Evolutionary conservation across 495 filamentous ascomycete species (phyloP).

Genomic region (Daldinia childiae): DNA sequence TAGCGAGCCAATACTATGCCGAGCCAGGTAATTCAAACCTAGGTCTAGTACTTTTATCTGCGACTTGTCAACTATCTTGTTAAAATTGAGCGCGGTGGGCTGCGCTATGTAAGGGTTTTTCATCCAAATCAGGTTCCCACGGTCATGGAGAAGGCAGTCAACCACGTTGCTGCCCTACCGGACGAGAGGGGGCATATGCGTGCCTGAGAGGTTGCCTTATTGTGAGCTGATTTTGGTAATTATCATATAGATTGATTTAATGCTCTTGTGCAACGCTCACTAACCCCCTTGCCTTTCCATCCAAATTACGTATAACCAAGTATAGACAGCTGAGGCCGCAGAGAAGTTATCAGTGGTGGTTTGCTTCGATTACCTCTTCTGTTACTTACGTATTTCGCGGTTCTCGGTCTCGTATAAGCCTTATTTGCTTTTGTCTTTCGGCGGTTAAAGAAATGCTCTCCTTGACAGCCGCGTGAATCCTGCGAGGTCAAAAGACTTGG

Average conservation of each 20-base stretch:
- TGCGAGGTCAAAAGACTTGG: slow-evolving; percentile 6
- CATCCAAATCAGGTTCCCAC: slow-evolving; percentile 27
- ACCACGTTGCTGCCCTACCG: slow-evolving; percentile 40
- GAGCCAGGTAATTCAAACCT: slow-evolving; percentile 8
- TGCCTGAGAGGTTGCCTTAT: slow-evolving; percentile 15
- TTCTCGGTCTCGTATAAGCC: slow-evolving; percentile 3
- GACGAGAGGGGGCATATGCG: slow-evolving; percentile 31
- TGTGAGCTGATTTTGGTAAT: slow-evolving; percentile 20
- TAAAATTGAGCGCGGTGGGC: slow-evolving; percentile 17
- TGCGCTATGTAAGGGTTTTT: slow-evolving; percentile 3
- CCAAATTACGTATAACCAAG: slow-evolving; percentile 12
- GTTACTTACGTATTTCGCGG: neutral
- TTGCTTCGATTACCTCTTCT: slow-evolving; percentile 14
- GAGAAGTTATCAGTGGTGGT: slow-evolving; percentile 3
- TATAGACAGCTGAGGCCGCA: slow-evolving; percentile 1
- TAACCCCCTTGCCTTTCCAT: slow-evolving; percentile 13
- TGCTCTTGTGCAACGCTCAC: slow-evolving; percentile 17
- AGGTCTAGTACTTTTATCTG: slow-evolving; percentile 8
- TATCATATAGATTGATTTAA: slow-evolving; percentile 28
- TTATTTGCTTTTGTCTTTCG: neutral
- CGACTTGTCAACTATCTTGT: slow-evolving; percentile 9
- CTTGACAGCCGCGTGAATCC: slow-evolving; percentile 11
- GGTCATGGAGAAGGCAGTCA: slow-evolving; percentile 6
- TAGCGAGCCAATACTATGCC: slow-evolving; percentile 28
- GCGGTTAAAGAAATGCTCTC: neutral